Evolutionary conservation across 257 asterid genomes (phyloP), one percentile per base, ranked within the genome.

Genomic region (Petunia axillaris): DNA sequence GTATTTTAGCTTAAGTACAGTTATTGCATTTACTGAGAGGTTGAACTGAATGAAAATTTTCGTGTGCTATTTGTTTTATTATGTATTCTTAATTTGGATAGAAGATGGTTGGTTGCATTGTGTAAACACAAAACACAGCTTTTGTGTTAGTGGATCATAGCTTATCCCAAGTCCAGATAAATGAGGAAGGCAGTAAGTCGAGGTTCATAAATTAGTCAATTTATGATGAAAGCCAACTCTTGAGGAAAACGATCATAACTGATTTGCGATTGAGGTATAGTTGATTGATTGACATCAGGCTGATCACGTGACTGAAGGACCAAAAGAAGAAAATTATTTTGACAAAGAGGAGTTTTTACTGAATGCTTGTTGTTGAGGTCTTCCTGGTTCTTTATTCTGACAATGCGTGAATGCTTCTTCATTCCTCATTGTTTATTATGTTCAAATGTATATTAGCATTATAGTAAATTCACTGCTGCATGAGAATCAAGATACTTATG

Each of bases 31-130:
- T 64, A 37, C 14, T 39, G 6, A 64, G 70, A 37, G 70, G 14
- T 16, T 36, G 68, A 63, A 36, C 68, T 9, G 3, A 36, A 36
- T 11, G 76, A 46, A 70, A 70, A 46, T 70, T 44, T 9, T n/a
- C 40, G 46, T 44, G 58, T 64, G 25, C 25, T 64, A 35, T 64
- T 64, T 64, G 73, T n/a, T 64, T 64, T 64, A 48, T 11, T 64
- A 35, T 64, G 50, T 64, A 64, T n/a, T 38, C 50, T 64, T 1
- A 64, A 48, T 64, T 64, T 64, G 48, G 8, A 10, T 38, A 37
- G 25, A 7, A 38, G 7, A 37, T 64, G 25, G 4, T 38, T 38
- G 16, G 71, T 64, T 65, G 50, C 73, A 39, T 65, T 5, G 5
- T 65, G 36, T 65, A 39, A 25, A 39, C 9, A 65, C 39, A 14